Base-by-base conservation (phyloP, 768 basidiomycete species). In the Gymnopilus junonius region DNA sequence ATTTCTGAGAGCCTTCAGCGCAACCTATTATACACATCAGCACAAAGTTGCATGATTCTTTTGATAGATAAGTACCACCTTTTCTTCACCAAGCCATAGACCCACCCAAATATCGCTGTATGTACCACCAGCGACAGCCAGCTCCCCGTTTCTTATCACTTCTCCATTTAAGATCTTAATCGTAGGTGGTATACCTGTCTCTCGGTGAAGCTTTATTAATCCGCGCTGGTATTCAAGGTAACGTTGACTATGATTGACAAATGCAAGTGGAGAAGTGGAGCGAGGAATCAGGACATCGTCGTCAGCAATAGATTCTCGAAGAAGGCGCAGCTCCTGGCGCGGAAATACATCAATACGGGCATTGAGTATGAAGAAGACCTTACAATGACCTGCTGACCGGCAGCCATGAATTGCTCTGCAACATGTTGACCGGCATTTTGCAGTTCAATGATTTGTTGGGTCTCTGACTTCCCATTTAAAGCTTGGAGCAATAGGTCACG, bases 91-190 rank as follows among this genome's bases (percentile, higher is more conserved):
- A 14, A 87, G 69, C 87, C 87, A 88, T 31, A 67, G 74, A 17
- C 87, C 87, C 59, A 79, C 69, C 74, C 78, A 87, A 40, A 88
- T 79, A 56, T 86, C 82, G 67, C 84, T 86, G 63, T 84, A 84
- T 21, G 77, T 77, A 27, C 87, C 86, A 46, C 83, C 82, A 15
- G 82, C 82, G 42, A 83, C 69, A 7, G 85, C 70, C n/a, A 75
- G 56, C 15, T 82, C 79, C 11, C 76, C 69, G 0, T 57, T 58
- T 58, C 76, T 81, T 50, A 68, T 75, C 2, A 87, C 77, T 70
- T 88, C 87, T 27, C 83, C 82, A 39, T 87, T 76, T 42, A 88
- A 69, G n/a, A 79, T 67, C 50, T 83, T 85, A 34, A 87, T 77
- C 7, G 80, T 76, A 1, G 87, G 87, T 14, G 81, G 82, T 37